A percentile compares a stretch with the other conserved stretches of the same genome.
phyloP scores from a whole-genome alignment of 2,329 filamentous ascomycete genomes.

The Exophiala sideris region DNA sequence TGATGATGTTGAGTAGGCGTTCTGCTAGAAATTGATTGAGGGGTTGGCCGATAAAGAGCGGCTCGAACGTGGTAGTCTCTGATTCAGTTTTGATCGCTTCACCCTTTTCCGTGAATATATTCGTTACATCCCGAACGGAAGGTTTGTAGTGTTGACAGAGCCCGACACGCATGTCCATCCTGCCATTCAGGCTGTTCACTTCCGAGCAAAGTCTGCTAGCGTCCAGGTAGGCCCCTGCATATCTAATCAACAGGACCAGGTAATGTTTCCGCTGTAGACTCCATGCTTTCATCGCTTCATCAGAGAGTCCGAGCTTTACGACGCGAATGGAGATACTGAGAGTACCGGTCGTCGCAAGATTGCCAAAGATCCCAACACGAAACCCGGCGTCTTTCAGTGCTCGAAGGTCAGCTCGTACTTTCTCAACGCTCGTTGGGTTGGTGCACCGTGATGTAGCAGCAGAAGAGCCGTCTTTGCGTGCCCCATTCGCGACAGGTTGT shows the following conservation, averaged over 20 bases:
- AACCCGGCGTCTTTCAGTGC: constrained; percentile 64
- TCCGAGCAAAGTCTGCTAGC: constrained; percentile 49
- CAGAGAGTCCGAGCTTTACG: constrained; percentile 67
- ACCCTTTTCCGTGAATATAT: constrained; percentile 46
- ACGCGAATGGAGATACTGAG: constrained; percentile 68
- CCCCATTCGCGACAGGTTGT: not conserved
- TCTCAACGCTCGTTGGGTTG: constrained; percentile 21
- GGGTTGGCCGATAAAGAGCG: constrained; percentile 68
- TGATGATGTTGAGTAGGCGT: constrained; percentile 61
- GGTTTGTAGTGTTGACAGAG: constrained; percentile 73
- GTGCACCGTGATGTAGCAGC: not conserved
- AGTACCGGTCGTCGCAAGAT: constrained; percentile 47
- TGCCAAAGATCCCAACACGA: constrained; percentile 61
- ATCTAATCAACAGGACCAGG: constrained; percentile 68
- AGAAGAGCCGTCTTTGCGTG: not conserved
- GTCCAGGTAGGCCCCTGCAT: constrained; percentile 58
- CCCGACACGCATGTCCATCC: constrained; percentile 60
- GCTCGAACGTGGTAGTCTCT: constrained; percentile 40
- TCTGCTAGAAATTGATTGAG: constrained; percentile 66
- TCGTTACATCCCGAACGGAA: constrained; percentile 51
- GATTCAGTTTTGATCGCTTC: not conserved
- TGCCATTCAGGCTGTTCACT: constrained; percentile 40
- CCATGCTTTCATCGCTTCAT: constrained; percentile 76
- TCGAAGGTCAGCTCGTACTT: constrained; percentile 61
- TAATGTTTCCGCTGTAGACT: constrained; percentile 64